These are phyloP conservation scores for Prunus salicina DNA, from an alignment of 306 rosid genomes.

Conservation along the genomic window DNA sequence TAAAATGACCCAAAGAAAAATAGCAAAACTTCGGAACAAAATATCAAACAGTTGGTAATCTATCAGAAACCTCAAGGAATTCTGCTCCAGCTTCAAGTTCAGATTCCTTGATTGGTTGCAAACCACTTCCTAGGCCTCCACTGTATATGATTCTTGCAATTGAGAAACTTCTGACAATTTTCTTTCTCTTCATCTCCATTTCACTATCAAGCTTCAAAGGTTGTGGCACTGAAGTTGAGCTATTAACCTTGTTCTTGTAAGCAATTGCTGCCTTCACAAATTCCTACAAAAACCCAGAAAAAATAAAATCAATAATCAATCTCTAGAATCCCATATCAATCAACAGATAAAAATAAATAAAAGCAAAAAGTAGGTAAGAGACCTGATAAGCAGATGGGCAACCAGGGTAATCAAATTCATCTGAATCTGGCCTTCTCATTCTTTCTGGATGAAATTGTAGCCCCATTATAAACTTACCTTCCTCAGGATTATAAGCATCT, in stretches of 20 bases:
- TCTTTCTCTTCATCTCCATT: conserved; percentile 65
- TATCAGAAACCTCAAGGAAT: conserved; percentile 63
- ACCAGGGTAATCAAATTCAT: conserved; percentile 83
- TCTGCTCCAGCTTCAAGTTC: conserved; percentile 83
- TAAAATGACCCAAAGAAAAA: neutral
- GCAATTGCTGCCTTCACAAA: conserved; percentile 84
- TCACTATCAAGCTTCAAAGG: conserved; percentile 53
- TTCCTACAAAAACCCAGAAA: conserved; percentile 46
- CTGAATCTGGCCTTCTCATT: conserved; percentile 73
- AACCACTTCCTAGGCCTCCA: conserved; percentile 28
- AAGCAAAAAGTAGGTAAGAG: neutral
- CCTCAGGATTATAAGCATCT: conserved; percentile 83
- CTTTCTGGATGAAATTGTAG: conserved; percentile 93
- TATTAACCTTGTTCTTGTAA: conserved; percentile 64
- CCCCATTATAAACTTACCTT: conserved; percentile 93
- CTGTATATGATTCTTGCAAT: conserved; percentile 64
- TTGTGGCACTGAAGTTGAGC: conserved; percentile 33
- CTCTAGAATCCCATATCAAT: neutral
- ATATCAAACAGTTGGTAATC: neutral
- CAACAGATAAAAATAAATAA: neutral
- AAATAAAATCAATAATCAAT: too few species aligned
- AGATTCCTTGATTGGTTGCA: conserved; percentile 42
- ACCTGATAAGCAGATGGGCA: conserved; percentile 91
- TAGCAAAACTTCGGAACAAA: neutral
- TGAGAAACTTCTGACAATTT: conserved; percentile 69